These are phyloP conservation scores for Ilyonectria mors-panacis DNA, from an alignment of 2,329 filamentous ascomycete genomes.

Conservation along the genomic window DNA sequence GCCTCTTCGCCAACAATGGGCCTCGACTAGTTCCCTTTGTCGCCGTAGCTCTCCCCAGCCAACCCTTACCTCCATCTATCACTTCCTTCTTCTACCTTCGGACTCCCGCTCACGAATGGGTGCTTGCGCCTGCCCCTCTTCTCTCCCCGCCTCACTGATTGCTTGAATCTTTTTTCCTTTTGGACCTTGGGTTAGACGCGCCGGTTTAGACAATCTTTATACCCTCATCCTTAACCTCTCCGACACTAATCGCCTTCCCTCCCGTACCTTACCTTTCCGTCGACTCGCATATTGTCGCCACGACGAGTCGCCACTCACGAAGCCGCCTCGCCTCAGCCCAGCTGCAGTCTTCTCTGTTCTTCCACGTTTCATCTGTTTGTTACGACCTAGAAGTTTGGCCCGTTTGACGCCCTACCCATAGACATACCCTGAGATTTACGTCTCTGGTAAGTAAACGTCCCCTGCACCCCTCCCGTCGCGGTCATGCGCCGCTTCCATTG, in stretches of 20 bases:
- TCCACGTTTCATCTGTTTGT: constrained; percentile 43
- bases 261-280: constrained; percentile 37
- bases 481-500: constrained; percentile 13
- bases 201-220: constrained; percentile 56
- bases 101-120: constrained; percentile 47
- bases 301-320: constrained; percentile 41
- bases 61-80: constrained; percentile 38
- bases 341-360: constrained; percentile 34
- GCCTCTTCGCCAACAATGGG: constrained; percentile 52
- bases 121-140: constrained; percentile 38
- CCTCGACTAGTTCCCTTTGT: constrained; percentile 51
- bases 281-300: constrained; percentile 41
- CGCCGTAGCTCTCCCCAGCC: constrained; percentile 42
- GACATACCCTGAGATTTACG: constrained; percentile 48
- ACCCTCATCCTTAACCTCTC: constrained; percentile 34
- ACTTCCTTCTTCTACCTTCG: constrained; percentile 31
- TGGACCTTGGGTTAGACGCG: constrained; percentile 57
- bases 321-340: constrained; percentile 35
- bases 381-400: constrained; percentile 49
- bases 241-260: constrained; percentile 47
- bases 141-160: constrained; percentile 38
- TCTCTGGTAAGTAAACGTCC: constrained; percentile 42
- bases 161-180: constrained; percentile 47
- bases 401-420: constrained; percentile 47
- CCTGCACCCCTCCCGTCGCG: constrained; percentile 11